phyloP scores from a whole-genome alignment of 2,329 filamentous ascomycete genomes.

The Mycosphaerelloides madeirae region DNA sequence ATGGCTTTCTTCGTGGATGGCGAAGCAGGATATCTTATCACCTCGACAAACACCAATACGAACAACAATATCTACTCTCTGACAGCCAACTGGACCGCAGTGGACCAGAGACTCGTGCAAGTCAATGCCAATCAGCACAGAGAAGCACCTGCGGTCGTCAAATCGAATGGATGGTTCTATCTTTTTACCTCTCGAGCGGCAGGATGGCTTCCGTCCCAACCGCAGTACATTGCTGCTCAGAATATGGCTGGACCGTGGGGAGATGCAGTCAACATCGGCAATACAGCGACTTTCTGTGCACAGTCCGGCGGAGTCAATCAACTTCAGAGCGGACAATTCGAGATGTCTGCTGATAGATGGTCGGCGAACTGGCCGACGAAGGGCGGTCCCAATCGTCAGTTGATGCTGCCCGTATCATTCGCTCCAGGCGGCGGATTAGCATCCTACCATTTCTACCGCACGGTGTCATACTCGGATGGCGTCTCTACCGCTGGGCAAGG shows the following conservation, averaged over 20 bases:
- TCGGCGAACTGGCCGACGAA: conserved; percentile 15
- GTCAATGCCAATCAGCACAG: conserved; percentile 13
- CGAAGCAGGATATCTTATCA: conserved; percentile 13
- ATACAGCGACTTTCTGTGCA: conserved; percentile 16
- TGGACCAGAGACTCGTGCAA: conserved; percentile 12
- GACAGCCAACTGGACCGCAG: conserved; percentile 15
- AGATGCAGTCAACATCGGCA: conserved; percentile 13
- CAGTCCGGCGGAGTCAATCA: conserved; percentile 18
- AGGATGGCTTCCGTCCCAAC: conserved; percentile 20
- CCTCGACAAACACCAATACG: conserved; percentile 19
- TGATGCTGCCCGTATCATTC: conserved; percentile 17
- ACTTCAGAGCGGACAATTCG: conserved; percentile 7
- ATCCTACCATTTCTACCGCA: conserved; percentile 18
- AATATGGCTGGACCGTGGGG: conserved; percentile 17
- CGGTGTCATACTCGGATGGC: conserved; percentile 17
- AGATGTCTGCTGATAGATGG: conserved; percentile 18
- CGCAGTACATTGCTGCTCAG: conserved; percentile 14
- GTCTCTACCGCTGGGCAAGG: conserved; percentile 10
- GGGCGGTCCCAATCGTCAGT: conserved; percentile 14
- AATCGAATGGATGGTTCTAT: conserved; percentile 15
- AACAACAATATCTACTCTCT: conserved; percentile 22
- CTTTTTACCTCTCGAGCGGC: conserved; percentile 20
- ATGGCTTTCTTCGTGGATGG: conserved; percentile 21
- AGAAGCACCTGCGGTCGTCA: conserved; percentile 19
- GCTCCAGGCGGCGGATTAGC: conserved; percentile 8